Conservation (phyloP, 495 filamentous ascomycete species). For the Tuber melanosporum region DNA sequence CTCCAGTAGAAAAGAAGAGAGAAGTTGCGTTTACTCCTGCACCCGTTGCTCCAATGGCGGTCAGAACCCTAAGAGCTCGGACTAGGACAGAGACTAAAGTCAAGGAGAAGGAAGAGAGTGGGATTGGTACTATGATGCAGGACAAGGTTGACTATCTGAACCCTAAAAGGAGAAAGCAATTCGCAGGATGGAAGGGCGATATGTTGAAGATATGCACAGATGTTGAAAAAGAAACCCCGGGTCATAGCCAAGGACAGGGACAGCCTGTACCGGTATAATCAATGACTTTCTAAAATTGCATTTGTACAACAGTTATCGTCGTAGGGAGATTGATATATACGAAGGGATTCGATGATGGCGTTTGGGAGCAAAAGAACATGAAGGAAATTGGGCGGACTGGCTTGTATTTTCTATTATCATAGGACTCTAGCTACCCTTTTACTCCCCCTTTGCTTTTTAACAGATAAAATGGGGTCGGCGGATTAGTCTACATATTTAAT, state of each 20-base stretch:
- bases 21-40: not conserved
- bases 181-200: slow-evolving; percentile 62
- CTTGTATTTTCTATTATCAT: not conserved
- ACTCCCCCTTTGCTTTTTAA: not conserved
- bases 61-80: not conserved
- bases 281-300: slow-evolving; percentile 20
- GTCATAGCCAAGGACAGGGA: slow-evolving; percentile 9
- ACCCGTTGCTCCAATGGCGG: not conserved
- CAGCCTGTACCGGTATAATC: slow-evolving; percentile 22
- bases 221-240: slow-evolving; percentile 42
- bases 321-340: slow-evolving; percentile 38
- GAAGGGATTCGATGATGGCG: slow-evolving; percentile 35
- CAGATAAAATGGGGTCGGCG: not conserved
- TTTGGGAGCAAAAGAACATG: slow-evolving; percentile 31
- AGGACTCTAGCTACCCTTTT: not conserved
- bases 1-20: not conserved
- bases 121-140: slow-evolving; percentile 52
- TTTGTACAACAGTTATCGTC: slow-evolving; percentile 38
- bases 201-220: slow-evolving; percentile 56
- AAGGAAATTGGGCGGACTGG: slow-evolving; percentile 35
- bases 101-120: slow-evolving; percentile 35
- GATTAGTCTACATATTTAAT: not conserved
- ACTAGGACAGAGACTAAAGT: not conserved
- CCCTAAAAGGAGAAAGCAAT: slow-evolving; percentile 60
- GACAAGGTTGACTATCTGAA: slow-evolving; percentile 74